These are phyloP conservation scores for Lachancea thermotolerans DNA, from an alignment of 805 yeast species.

Conservation along the genomic window DNA sequence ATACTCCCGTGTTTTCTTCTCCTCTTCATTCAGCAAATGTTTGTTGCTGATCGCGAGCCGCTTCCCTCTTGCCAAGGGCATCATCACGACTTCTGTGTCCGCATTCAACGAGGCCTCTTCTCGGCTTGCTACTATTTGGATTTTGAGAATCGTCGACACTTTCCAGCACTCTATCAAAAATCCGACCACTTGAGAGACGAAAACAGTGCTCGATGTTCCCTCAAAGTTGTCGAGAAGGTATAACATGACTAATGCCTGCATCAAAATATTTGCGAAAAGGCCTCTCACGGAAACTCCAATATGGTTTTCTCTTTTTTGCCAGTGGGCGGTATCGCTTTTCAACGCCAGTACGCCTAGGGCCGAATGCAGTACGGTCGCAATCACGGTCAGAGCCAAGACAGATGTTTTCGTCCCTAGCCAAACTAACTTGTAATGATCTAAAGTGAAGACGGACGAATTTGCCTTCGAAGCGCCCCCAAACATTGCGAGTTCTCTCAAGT, in stretches of 20 bases:
- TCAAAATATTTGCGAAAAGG: not conserved
- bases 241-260: not conserved
- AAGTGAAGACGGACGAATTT: not conserved
- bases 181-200: not conserved
- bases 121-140: not conserved
- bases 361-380: not conserved
- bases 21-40: conserved; percentile 32
- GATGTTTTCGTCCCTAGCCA: not conserved
- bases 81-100: not conserved
- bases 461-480: not conserved
- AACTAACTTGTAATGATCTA: not conserved
- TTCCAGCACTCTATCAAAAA: not conserved
- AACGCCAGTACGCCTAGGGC: not conserved
- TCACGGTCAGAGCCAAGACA: not conserved
- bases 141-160: not conserved
- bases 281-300: not conserved
- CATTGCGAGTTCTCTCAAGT: not conserved
- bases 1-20: conserved; percentile 36
- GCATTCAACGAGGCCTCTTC: too few species aligned
- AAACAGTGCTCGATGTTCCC: not conserved
- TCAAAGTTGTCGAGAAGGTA: not conserved
- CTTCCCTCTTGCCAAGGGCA: not conserved
- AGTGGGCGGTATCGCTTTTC: not conserved
- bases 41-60: conserved; percentile 24
- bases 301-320: not conserved